Base-by-base conservation (phyloP, 139 green algal species). In the Auxenochlorella protothecoides region DNA sequence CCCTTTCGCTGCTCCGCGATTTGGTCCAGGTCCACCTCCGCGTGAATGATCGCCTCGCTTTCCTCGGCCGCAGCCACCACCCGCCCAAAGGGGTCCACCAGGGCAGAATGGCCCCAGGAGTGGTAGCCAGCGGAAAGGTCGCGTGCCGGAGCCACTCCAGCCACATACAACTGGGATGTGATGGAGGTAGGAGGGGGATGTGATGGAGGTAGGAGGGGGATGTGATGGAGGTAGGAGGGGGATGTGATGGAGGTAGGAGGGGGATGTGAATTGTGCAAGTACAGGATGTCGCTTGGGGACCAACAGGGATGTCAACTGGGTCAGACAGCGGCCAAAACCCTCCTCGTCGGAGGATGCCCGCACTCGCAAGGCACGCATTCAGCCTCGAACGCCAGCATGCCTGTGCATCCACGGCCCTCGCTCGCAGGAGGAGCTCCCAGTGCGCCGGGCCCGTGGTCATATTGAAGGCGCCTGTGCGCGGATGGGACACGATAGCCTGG, bases 391-490 rank as follows among this genome's bases (percentile, higher is more conserved):
- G 27, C 27, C 27, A 44, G 27, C 27, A 1, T 44, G 27, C 27
- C 27, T 44, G 27, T 44, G 27, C 96, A 75, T 98, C 94, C 3
- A 97, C 89, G 2, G 94, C 93, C 3, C 94, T 80, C 11, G 90
- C 90, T 55, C 80, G 74, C 60, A 90, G 84, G 66, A 99, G 86
- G 65, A 99, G 85, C 85, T 98, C 84, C 94, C 94, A 99, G 83
- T 99, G 94, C 60, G 90, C 74, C 1, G 94, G 94, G 5, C 94
- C 92, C 9, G 79, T 84, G 44, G 79, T 80, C 74, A 78, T 84
- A 68, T 80, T 84, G 74, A 84, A 84, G 3, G 79, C 79, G 15
- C 74, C 78, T 76, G 72, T 10, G 6, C 62, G 27, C 12, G 62
- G 12, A 2, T 9, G 27, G 62, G 10, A 27, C 27, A 44, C 0